Conservation (phyloP, 768 basidiomycete species). For the Russula lepida region DNA sequence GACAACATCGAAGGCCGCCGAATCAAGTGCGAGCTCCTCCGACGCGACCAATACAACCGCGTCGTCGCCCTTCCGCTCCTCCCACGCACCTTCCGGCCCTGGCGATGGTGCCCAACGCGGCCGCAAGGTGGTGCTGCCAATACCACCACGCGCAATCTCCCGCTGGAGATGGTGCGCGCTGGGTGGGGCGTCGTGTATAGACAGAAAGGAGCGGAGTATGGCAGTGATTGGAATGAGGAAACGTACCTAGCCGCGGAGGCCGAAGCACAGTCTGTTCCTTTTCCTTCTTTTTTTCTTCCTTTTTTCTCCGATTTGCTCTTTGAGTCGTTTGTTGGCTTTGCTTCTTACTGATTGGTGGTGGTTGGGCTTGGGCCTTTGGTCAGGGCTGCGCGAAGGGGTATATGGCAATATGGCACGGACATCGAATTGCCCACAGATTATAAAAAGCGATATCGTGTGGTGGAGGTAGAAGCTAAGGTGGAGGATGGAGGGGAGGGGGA, state of each 20-base stretch:
- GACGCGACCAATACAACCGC: constrained; percentile 77
- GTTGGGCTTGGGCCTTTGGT: background rate
- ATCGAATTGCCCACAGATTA: constrained; percentile 38
- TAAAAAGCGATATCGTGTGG: constrained; percentile 30
- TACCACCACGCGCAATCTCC: constrained; percentile 25
- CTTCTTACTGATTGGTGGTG: background rate
- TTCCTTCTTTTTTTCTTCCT: background rate
- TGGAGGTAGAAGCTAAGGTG: background rate
- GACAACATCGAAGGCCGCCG: constrained; percentile 44
- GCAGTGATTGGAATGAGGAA: constrained; percentile 60
- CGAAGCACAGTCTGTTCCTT: constrained; percentile 51
- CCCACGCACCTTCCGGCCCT: constrained; percentile 27
- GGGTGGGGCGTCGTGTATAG: constrained; percentile 74
- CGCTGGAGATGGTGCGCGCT: constrained; percentile 67
- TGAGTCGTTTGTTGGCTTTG: background rate
- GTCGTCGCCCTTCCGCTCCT: constrained; percentile 62
- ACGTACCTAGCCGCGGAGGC: constrained; percentile 52
- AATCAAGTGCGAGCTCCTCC: constrained; percentile 63
- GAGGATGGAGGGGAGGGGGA: background rate
- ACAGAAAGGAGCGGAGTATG: constrained; percentile 75
- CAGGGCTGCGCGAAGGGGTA: constrained; percentile 28
- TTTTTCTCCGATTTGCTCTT: background rate
- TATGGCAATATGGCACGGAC: constrained; percentile 31
- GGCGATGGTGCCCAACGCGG: constrained; percentile 33
- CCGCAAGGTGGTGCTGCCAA: background rate